phyloP scores from a whole-genome alignment of 768 basidiomycete genomes.

The Pholiota conissans region DNA sequence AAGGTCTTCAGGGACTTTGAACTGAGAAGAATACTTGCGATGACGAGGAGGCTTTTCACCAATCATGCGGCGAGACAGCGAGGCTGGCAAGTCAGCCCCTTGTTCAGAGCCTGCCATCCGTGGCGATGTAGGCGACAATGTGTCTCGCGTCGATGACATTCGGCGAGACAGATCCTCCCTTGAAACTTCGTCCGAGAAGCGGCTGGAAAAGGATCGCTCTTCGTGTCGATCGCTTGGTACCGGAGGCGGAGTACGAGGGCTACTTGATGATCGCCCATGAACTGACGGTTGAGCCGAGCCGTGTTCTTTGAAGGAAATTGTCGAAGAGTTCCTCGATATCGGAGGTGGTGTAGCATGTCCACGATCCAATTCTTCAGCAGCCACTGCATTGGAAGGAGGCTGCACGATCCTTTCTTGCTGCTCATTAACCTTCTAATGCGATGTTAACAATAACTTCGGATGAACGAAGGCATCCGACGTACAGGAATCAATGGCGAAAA shows the following conservation, averaged over 20 bases:
- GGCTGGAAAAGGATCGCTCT: background rate
- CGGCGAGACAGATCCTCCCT: too few relatives aligned
- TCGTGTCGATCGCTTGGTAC: background rate
- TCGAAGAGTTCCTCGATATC: conserved; percentile 27
- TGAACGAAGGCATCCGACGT: background rate
- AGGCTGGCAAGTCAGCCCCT: background rate
- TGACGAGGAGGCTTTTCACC: conserved; percentile 14
- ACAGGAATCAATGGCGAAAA: conserved; percentile 3
- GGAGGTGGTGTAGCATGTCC: conserved; percentile 27
- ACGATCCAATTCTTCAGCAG: background rate
- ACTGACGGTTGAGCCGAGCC: conserved; percentile 16
- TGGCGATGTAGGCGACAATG: background rate
- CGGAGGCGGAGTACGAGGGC: background rate
- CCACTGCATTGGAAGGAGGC: background rate
- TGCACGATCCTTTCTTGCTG: background rate
- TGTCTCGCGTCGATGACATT: background rate
- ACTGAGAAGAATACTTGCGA: conserved; percentile 10
- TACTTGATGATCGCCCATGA: conserved; percentile 10
- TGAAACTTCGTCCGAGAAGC: background rate
- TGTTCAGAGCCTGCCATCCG: background rate
- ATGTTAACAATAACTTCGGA: background rate
- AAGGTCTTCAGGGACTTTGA: background rate
- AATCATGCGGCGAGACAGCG: conserved; percentile 17
- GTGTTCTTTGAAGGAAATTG: conserved; percentile 20
- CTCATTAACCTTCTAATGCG: background rate